Base-by-base conservation (phyloP, 495 filamentous ascomycete species). In the Penicillium nucicola region DNA sequence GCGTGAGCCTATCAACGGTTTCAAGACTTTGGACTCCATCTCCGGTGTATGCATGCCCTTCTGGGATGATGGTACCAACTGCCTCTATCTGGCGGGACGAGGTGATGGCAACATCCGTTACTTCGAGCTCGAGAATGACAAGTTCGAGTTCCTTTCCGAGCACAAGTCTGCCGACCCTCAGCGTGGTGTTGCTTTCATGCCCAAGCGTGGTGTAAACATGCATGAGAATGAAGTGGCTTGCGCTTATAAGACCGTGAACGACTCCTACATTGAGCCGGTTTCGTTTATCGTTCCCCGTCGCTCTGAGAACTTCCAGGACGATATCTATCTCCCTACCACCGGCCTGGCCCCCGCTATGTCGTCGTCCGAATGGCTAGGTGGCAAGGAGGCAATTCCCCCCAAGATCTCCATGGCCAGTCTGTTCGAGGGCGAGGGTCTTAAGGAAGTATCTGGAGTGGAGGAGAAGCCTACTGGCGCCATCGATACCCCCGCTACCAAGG, bases 1-100 rank as follows among this genome's bases (percentile, higher is more conserved):
- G 25, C 71, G 69, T 15, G 86, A 92, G 54, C 93, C 93, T 14
- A 84, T 97, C 58, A 90, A 88, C 25, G 91, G 90, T 4, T 96
- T 96, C 70, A 82, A 82, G 61, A 85, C 83, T 38, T 76, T 98
- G 39, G 95, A 97, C 67, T 90, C 89, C 20, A 95, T 96, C 55
- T 97, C 92, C 14, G 95, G 95, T 60, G 90, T 98, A 38, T 95
- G 89, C 77, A 97, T 98, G 90, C 93, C 93, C 5, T 98, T 98
- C 82, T 98, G 93, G 93, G 93, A 98, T 66, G 95, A 97, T 42
- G 87, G 90, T 31, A 95, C 89, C 7, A 88, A 89, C 67, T 92
- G 88, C 53, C 74, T 98, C 58, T 98, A 96, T 68, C 76, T 97
- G 52, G 93, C 95, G 47, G 93, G 93, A 53, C 95, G 96, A 76